Evolutionary conservation across 345 rosid species (phyloP).

Genomic region (Linum tenue): DNA sequence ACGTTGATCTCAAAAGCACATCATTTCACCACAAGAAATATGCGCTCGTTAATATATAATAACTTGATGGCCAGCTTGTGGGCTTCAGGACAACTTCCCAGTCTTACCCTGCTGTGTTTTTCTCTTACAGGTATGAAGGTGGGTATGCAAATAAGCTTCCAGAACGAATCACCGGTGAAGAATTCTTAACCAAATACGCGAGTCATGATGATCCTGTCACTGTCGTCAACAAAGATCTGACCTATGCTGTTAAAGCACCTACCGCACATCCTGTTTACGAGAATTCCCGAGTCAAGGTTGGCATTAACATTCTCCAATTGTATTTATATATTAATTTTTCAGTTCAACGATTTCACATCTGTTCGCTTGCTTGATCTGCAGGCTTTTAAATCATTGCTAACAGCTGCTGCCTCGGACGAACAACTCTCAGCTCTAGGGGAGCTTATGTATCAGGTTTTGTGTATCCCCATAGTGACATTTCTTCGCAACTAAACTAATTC

Average conservation of each 20-base stretch:
- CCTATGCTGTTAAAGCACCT: slow-evolving; percentile 70
- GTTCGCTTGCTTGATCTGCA: slow-evolving; percentile 17
- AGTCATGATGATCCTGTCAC: slow-evolving; percentile 88
- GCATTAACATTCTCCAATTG: slow-evolving; percentile 2
- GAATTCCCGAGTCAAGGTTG: slow-evolving; percentile 86
- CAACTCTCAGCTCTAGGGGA: slow-evolving; percentile 92
- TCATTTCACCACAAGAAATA: no score
- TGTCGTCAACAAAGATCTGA: slow-evolving; percentile 50
- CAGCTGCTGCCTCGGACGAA: slow-evolving; percentile 77
- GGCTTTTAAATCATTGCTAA: slow-evolving; percentile 89
- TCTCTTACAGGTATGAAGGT: slow-evolving; percentile 62
- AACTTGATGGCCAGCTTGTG: no score
- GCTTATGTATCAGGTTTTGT: slow-evolving; percentile 72
- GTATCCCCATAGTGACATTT: not conserved
- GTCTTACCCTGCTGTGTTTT: not conserved
- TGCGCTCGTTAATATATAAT: no score
- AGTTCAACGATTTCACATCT: not conserved
- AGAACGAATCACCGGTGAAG: slow-evolving; percentile 59
- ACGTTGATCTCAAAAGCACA: no score
- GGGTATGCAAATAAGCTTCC: slow-evolving; percentile 66
- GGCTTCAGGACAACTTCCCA: no score
- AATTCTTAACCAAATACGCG: slow-evolving; percentile 46
- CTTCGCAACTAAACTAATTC: not conserved
- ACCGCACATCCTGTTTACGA: slow-evolving; percentile 80
- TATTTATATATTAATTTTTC: not conserved